Percentiles rank a stretch among this genome's conserved stretches.
These are phyloP conservation scores for Lepidium aucheri DNA, from an alignment of 345 rosid genomes.

Conservation along the genomic window DNA sequence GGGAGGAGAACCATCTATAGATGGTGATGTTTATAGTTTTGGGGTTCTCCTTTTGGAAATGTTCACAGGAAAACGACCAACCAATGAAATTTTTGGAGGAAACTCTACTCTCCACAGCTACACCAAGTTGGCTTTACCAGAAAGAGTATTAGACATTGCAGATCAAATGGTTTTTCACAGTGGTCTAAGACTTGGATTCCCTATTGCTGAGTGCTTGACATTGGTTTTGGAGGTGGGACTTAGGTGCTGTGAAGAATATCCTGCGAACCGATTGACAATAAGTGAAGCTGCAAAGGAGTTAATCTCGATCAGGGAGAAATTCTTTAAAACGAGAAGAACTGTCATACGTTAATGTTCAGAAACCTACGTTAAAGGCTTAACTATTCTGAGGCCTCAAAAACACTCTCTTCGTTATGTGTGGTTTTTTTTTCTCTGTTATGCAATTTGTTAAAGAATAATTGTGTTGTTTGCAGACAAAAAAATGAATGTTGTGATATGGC, in stretches of 20 bases:
- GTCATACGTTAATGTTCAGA: not conserved
- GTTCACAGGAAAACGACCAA: constrained; percentile 28
- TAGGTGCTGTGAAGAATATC: constrained; percentile 21
- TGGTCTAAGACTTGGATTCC: not conserved
- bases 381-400: not conserved
- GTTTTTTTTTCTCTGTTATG: too few relatives aligned
- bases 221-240: constrained; percentile 21
- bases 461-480: not conserved
- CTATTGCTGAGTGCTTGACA: constrained; percentile 1
- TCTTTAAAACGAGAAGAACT: constrained; percentile 4
- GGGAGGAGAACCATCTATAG: constrained; percentile 19
- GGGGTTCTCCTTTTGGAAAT: constrained; percentile 24
- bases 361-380: not conserved
- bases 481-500: not conserved
- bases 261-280: constrained; percentile 6
- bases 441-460: not conserved
- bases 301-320: constrained; percentile 12
- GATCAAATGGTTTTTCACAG: constrained; percentile 6
- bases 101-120: constrained; percentile 12
- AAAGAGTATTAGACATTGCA: not conserved
- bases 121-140: constrained; percentile 8
- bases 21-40: constrained; percentile 27
- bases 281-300: constrained; percentile 14
- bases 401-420: not conserved
- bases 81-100: constrained; percentile 16